These are phyloP conservation scores for Chlamydomonas sphaeroides DNA, from an alignment of 139 green algal genomes.

Conservation along the genomic window DNA sequence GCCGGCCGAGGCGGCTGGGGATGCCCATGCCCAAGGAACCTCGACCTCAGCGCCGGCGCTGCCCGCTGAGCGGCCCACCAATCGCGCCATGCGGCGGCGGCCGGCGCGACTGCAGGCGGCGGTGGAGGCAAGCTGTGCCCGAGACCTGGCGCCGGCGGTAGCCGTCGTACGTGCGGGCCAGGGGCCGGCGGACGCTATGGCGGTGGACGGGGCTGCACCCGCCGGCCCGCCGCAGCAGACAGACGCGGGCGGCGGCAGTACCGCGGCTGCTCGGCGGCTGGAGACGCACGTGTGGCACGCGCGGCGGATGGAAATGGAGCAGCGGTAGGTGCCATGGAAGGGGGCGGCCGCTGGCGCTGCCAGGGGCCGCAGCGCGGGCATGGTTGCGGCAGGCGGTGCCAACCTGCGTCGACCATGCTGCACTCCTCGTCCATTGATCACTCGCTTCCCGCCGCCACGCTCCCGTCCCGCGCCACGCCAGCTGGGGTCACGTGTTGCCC, in stretches of 20 bases:
- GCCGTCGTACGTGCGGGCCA: neutral
- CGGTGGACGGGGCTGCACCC: too few relatives aligned
- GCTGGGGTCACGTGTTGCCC: conserved; percentile 71
- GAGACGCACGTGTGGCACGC: conserved; percentile 82
- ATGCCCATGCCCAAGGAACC: too few relatives aligned
- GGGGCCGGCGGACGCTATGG: neutral
- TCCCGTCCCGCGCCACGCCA: too few relatives aligned
- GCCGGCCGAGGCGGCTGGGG: too few relatives aligned
- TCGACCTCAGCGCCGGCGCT: too few relatives aligned
- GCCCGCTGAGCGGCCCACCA: conserved; percentile 39
- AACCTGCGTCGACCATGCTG: neutral
- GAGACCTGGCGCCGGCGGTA: conserved; percentile 12
- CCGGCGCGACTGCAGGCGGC: conserved; percentile 53
- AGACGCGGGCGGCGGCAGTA: too few relatives aligned
- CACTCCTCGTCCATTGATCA: neutral
- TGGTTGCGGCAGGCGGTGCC: neutral
- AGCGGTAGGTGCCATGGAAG: too few relatives aligned
- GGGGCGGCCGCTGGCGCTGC: too few relatives aligned
- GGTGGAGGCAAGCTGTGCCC: conserved; percentile 10
- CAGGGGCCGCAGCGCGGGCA: too few relatives aligned
- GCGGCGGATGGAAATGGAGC: conserved; percentile 69
- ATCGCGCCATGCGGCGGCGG: conserved; percentile 66
- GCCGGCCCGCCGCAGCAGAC: too few relatives aligned
- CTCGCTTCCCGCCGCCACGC: too few relatives aligned
- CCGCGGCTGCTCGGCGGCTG: conserved; percentile 43